Percentiles rank a stretch among this genome's conserved stretches.
Conservation (phyloP, 2,329 filamentous ascomycete genomes). For the Diatrype stigma region DNA sequence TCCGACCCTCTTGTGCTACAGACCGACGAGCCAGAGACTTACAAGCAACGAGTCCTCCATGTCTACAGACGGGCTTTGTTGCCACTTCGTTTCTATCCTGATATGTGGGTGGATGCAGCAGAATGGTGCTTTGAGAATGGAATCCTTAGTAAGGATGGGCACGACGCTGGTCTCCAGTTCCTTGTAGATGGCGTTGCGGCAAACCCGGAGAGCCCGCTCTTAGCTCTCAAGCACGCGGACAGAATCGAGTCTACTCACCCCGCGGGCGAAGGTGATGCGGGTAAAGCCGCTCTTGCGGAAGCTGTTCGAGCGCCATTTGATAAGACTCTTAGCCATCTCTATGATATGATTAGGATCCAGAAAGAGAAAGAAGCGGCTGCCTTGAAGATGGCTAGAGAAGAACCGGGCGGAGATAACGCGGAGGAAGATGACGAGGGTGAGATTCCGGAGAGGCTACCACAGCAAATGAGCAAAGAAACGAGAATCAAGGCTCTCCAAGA, state of each 20-base stretch:
- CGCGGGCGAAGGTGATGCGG: conserved; percentile 71
- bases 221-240: conserved; percentile 87
- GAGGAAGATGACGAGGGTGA: conserved; percentile 49
- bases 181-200: conserved; percentile 77
- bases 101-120: conserved; percentile 92
- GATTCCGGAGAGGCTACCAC: conserved; percentile 33
- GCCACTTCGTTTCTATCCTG: conserved; percentile 89
- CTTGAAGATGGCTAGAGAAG: conserved; percentile 43
- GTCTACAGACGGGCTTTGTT: conserved; percentile 92
- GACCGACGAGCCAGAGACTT: conserved; percentile 71
- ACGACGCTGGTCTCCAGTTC: conserved; percentile 65
- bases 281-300: conserved; percentile 69
- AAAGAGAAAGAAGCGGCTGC: conserved; percentile 60
- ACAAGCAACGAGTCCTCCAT: conserved; percentile 77
- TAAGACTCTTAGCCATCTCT: conserved; percentile 79
- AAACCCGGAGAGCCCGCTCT: conserved; percentile 88
- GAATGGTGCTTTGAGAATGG: conserved; percentile 86
- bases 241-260: conserved; percentile 76
- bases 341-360: conserved; percentile 73
- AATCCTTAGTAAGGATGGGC: conserved; percentile 53
- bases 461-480: conserved; percentile 58
- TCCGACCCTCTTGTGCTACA: conserved; percentile 84
- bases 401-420: conserved; percentile 25
- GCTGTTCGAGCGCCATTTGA: conserved; percentile 82
- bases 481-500: conserved; percentile 60